Base-by-base conservation (phyloP, 768 basidiomycete genomes). In the Auricularia cornea region DNA sequence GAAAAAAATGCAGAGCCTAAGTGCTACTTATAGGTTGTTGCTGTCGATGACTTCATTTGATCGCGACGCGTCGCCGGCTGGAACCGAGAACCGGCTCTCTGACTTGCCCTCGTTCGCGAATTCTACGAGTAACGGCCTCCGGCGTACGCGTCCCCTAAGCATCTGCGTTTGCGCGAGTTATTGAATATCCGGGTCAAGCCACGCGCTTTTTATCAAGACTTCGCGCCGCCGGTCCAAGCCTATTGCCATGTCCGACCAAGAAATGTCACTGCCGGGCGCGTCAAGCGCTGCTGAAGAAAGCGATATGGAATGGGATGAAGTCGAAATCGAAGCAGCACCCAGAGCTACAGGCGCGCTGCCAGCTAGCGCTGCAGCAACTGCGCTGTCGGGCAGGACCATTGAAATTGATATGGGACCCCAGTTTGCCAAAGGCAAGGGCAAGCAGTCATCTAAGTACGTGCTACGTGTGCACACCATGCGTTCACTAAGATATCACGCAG, bases 261-360 rank as follows among this genome's bases (percentile, higher is more conserved):
- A 48, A 20, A 48, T 48, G 20, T 48, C 44, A 6, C 23, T 48
- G 6, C 44, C 23, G 44, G 44, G 44, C 54, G 54, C 26, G 54
- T 57, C 54, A 26, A n/a, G 16, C 26, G 26, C 16, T 26, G 54
- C 26, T 14, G 54, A 18, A 59, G 60, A 20, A 52, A 64, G 18
- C 68, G 89, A 89, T 48, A 79, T 83, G 65, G 89, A 92, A 70
- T 90, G 89, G 89, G 89, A 92, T 72, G 89, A 91, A 72, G 85
- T 92, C 16, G 78, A 80, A 44, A 83, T 90, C 3, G 80, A 83
- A 32, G 78, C 72, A 63, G 66, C 51, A 51, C 60, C 30, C 30
- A 33, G n/a, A 33, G 38, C 20, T 32, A 20, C 44, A 33, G 35
- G 44, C 26, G 41, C 52, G 14, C 10, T 59, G 59, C 28, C 44